Evolutionary conservation across 2,329 filamentous ascomycete species (phyloP).

Genomic region (Ilyonectria robusta): DNA sequence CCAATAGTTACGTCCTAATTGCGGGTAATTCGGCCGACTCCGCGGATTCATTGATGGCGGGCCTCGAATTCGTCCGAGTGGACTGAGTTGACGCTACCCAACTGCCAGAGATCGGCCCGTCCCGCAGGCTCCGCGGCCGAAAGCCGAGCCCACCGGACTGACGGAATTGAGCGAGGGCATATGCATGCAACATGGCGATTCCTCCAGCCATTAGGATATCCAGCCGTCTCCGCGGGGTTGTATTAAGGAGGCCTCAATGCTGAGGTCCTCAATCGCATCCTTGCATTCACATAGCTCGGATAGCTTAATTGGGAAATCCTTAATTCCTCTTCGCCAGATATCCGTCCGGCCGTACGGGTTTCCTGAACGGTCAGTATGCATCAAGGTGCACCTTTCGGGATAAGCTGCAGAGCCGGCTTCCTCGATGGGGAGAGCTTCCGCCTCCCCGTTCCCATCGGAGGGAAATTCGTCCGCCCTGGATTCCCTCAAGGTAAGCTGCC

Average conservation of each 20-base stretch:
- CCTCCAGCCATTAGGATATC: background rate
- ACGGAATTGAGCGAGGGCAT: background rate
- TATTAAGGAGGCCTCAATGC: background rate
- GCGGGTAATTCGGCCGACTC: background rate
- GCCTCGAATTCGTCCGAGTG: background rate
- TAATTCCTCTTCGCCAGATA: background rate
- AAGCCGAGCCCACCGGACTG: background rate
- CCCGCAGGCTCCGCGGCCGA: background rate
- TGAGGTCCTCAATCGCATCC: background rate
- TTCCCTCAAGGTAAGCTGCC: background rate
- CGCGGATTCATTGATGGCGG: background rate
- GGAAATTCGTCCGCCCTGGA: background rate
- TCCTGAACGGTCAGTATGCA: background rate
- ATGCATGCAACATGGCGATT: background rate
- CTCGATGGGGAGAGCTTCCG: background rate
- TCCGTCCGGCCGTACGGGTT: background rate
- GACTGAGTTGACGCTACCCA: background rate
- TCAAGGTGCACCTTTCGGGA: background rate
- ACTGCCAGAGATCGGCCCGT: background rate
- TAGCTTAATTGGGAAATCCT: background rate
- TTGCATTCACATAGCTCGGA: background rate
- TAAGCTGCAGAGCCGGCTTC: background rate
- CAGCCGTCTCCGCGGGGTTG: background rate
- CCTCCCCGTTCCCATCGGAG: background rate
- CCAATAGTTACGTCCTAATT: too few species aligned